Percentiles rank a stretch among this genome's conserved stretches.
phyloP scores from a whole-genome alignment of 768 basidiomycete genomes.

The Russula compacta region DNA sequence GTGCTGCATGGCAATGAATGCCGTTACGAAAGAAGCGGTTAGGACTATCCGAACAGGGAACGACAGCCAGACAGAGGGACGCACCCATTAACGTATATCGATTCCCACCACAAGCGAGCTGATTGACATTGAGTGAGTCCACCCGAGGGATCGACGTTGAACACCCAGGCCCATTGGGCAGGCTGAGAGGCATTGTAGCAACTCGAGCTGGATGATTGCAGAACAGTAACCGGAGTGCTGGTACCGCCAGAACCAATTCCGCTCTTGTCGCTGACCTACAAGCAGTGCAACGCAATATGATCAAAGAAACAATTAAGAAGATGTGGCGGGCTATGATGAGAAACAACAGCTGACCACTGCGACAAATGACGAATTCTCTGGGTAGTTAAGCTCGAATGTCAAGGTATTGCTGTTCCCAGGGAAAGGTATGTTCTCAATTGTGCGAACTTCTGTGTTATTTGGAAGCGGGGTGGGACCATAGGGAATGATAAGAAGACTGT shows the following conservation, averaged over 20 bases:
- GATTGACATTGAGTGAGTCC: constrained; percentile 56
- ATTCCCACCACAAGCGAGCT: constrained; percentile 61
- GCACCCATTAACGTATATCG: constrained; percentile 44
- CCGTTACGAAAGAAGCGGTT: not conserved
- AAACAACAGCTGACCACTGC: constrained; percentile 49
- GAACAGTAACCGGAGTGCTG: constrained; percentile 53
- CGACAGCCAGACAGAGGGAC: constrained; percentile 9
- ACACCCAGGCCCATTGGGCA: constrained; percentile 48
- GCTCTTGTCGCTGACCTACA: constrained; percentile 47
- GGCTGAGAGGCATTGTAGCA: constrained; percentile 48
- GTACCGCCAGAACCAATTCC: constrained; percentile 71
- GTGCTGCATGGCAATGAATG: constrained; percentile 30
- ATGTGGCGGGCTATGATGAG: not conserved
- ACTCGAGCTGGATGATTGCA: constrained; percentile 38
- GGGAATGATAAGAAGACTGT: constrained; percentile 57
- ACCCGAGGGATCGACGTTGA: constrained; percentile 51
- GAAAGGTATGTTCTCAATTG: constrained; percentile 49
- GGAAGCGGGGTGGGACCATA: constrained; percentile 52
- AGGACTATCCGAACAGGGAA: not conserved
- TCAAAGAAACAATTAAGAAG: not conserved
- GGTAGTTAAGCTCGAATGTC: constrained; percentile 54
- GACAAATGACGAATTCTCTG: constrained; percentile 62
- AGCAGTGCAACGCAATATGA: not conserved
- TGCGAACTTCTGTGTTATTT: constrained; percentile 55
- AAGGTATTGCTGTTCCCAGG: constrained; percentile 31